Base-by-base conservation (phyloP, 2,329 filamentous ascomycete genomes). In the Endothia cerciana region DNA sequence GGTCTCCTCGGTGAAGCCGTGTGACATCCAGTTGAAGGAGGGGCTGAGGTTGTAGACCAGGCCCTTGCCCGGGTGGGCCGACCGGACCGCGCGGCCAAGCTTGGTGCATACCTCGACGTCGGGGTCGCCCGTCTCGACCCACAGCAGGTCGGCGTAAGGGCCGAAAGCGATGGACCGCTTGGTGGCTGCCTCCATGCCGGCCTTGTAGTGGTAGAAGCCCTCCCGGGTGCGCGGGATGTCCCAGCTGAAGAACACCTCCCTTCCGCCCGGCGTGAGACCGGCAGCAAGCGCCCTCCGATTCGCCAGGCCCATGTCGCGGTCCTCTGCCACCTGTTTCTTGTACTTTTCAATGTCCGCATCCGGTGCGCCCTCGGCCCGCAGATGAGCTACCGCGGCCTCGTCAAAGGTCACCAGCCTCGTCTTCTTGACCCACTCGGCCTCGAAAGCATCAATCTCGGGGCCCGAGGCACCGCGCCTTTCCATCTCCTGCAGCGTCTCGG, bases 1-100 rank as follows among this genome's bases (percentile, higher is more conserved):
- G 6, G 90, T 90, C 68, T 88, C 89, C 69, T 93, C 88, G 3
- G 87, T 90, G 79, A 98, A 99, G 38, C 94, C 95, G 76, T 98
- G 94, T 13, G 89, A 89, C 88, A 96, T 95, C 95, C 95, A 99
- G 83, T 99, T 98, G 85, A 99, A 99, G 10, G 92, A 97, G 0
- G 95, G 95, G 4, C 90, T 94, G 1, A 99, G 86, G 80, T 99
- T 99, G 82, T 99, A 99, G 0, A 98, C 94, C 30, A 99, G 86
- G 43, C 92, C 91, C 85, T 98, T 98, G 68, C 87, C 88, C 0
- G 93, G 92, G 72, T 87, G 83, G 3, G 80, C 82, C 0, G 81
- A 79, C 63, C 91, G 88, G 68, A 99, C 95, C 56, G 93, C 87
- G 13, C 86, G 85, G 15, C 91, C 92, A 61, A 99, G 93, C 60